Evolutionary conservation across 768 basidiomycete genomes (phyloP).

Genomic region (Mycena galopus): DNA sequence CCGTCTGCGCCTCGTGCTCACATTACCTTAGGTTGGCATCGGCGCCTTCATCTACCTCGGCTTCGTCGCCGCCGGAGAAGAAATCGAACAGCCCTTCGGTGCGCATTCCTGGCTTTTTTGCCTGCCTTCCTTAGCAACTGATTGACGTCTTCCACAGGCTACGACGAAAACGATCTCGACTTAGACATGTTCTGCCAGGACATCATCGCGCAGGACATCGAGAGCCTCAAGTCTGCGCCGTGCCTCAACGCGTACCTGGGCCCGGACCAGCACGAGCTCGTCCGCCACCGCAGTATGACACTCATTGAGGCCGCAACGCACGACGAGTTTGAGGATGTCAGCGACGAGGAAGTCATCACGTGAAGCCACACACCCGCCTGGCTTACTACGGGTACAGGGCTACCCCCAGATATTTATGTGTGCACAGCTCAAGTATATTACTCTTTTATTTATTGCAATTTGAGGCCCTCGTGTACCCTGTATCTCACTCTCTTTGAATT

Average conservation of each 20-base stretch:
- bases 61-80: conserved; percentile 79
- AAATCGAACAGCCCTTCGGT: conserved; percentile 80
- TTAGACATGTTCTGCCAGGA: conserved; percentile 73
- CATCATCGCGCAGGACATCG: conserved; percentile 69
- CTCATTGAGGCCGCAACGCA: conserved; percentile 33
- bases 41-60: conserved; percentile 83
- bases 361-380: not conserved
- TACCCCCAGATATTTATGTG: conserved; percentile 26
- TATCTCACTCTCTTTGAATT: conserved; percentile 22
- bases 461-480: conserved; percentile 12
- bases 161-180: conserved; percentile 80
- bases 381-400: not conserved
- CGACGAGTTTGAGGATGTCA: conserved; percentile 37
- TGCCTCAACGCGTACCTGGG: conserved; percentile 64
- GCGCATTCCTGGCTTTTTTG: conserved; percentile 32
- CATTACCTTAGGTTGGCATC: conserved; percentile 53
- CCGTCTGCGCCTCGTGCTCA: not conserved
- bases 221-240: conserved; percentile 63
- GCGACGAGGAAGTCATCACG: conserved; percentile 29
- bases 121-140: not conserved
- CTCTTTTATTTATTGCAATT: conserved; percentile 1
- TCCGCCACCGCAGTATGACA: conserved; percentile 32
- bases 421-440: conserved; percentile 14
- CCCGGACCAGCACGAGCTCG: conserved; percentile 37
- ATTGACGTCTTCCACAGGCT: conserved; percentile 51